Base-by-base conservation (phyloP, 1,139 yeast genomes). In the Nematodospora anomalae region DNA sequence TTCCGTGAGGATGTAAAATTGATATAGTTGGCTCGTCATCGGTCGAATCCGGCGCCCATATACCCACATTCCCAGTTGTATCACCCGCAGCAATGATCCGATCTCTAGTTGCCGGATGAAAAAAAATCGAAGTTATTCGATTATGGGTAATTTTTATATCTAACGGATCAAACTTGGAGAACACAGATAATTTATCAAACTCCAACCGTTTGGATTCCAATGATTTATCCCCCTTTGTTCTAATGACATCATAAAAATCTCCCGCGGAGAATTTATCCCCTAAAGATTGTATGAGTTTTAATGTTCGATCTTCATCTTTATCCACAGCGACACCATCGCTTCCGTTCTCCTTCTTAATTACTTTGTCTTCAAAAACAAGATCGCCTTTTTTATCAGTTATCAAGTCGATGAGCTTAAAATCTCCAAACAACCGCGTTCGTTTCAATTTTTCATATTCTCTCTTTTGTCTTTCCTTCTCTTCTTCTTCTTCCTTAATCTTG, bases 11-110 rank as follows among this genome's bases (percentile, higher is more conserved):
- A 46, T 80, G 81, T 43, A 89, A 72, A 15, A 79, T 75, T 8
- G 67, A 51, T 1, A 86, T 76, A 18, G 79, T 79, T 0, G 85
- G 86, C 2, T 71, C 79, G 5, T 64, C 71, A 3, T 41, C 44
- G 2, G 70, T 77, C 2, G 46, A 47, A 4, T 42, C 52, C 11
- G 35, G 35, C 9, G 33, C 33, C 97, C 97, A 92, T n/a, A 90
- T 70, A 0, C 97, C 97, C 34, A 89, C 61, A 45, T 80, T 76
- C 5, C 97, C 97, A 12, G 68, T 64, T 14, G 89, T 86, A 59
- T 92, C 97, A 32, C 97, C 97, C 0, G 90, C 97, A 28, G 86
- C 57, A 2, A 88, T 71, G 3, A 92, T 55, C 45, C 85, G 70
- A 46, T 80, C 79, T 1, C 71, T 72, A 1, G 58, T 59, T 0